Base-by-base conservation (phyloP, 148 eudicot species). In the Beta vulgaris region DNA sequence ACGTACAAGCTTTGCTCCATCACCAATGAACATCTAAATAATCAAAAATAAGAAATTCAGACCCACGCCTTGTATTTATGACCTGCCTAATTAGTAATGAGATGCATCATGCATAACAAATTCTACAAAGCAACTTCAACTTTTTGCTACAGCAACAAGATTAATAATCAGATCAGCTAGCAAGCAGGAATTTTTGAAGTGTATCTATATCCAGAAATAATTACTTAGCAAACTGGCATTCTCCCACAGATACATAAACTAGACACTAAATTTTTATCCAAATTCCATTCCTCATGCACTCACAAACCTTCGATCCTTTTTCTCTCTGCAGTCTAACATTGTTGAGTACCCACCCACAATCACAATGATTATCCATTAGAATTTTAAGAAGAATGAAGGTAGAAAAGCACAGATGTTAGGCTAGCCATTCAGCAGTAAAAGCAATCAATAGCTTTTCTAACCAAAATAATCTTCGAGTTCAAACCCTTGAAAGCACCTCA, bases 1-100 rank as follows among this genome's bases (percentile, higher is more conserved):
- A 77, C 98, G 99, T 48, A 96, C 99, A 57, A 96, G 93, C 82
- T 91, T 94, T 42, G 98, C 97, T 58, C 98, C 99, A 76, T 96
- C 99, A 58, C 99, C 99, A 76, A 96, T 91, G 76, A 90, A 92
- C 98, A 91, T 95, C 99, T 94, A 72, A 46, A 80, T 39, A n/a
- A 76, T 16, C 31, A 19, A 71, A 54, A 57, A 44, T 0, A 68
- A 18, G 44, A 28, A 51, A 74, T 14, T 62, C 35, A 75, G 64
- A n/a, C 32, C 32, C 37, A 61, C 61, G 8, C 40, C 46, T 63
- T 19, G 4, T 58, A 58, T 36, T 58, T 7, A 12, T 13, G 7
- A 25, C 39, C 40, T 42, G 37, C 21, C 68, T 73, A 28, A 11
- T 10, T 23, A 57, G 14, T 59, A 18, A 11, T 10, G 15, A 43